Percentiles rank a stretch among this genome's conserved stretches.
These are phyloP conservation scores for Tubosaeta sp. DNA, from an alignment of 768 basidiomycete species.

Conservation along the genomic window DNA sequence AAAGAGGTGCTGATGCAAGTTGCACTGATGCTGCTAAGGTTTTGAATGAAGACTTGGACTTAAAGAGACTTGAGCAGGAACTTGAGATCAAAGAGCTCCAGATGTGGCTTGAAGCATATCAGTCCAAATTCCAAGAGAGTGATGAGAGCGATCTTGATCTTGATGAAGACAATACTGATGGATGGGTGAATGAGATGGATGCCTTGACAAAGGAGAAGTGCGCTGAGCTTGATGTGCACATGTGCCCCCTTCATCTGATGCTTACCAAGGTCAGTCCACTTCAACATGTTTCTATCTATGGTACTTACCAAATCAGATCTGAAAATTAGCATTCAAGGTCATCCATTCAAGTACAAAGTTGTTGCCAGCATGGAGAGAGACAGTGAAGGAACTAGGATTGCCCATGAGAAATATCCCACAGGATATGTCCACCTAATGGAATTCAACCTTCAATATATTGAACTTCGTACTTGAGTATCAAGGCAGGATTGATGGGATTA, in stretches of 20 bases:
- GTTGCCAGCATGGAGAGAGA: constrained; percentile 17
- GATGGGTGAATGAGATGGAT: constrained; percentile 17
- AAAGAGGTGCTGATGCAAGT: background rate
- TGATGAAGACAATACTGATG: constrained; percentile 2
- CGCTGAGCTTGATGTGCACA: constrained; percentile 9
- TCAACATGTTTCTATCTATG: background rate
- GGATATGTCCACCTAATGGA: constrained; percentile 10
- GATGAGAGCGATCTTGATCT: background rate
- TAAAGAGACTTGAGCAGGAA: background rate
- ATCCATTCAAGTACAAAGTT: constrained; percentile 20
- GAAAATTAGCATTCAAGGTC: constrained; percentile 18
- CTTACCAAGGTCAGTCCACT: constrained; percentile 8
- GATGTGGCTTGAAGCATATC: background rate
- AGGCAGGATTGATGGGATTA: constrained; percentile 18
- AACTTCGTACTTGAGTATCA: constrained; percentile 17
- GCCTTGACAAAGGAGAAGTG: constrained; percentile 13
- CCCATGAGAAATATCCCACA: background rate
- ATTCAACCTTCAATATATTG: constrained; percentile 13
- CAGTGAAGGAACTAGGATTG: background rate
- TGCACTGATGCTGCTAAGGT: background rate
- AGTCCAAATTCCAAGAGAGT: background rate
- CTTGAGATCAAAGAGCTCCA: background rate
- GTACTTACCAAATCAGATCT: background rate
- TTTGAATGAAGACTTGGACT: background rate
- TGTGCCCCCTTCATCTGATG: background rate